Base-by-base conservation (phyloP, 2,329 filamentous ascomycete species). In the Polytolypa hystricis region DNA sequence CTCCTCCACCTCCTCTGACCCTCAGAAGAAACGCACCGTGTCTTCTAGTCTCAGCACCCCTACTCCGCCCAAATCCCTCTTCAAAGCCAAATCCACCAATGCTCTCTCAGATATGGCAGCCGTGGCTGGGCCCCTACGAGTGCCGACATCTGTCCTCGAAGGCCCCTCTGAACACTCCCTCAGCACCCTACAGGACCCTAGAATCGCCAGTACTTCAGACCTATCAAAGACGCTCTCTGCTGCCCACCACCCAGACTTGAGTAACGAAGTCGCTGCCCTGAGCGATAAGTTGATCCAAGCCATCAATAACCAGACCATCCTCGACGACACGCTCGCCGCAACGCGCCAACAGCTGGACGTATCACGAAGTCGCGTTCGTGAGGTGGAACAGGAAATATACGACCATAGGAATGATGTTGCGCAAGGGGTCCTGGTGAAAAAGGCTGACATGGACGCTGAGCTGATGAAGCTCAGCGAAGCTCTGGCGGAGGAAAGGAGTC, bases 201-300 rank as follows among this genome's bases (percentile, higher is more conserved):
- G 64, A 37, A 54, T 59, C 29, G 47, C 53, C 10, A 54, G 52
- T 43, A 50, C 45, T 14, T 46, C 53, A 17, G 59, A 64, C 42
- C 47, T 58, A 20, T 58, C 58, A 32, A 47, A 55, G 35, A 51
- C 56, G 5, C 46, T 49, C 11, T 57, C 59, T 17, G 51, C 41
- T 7, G 51, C 56, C 5, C 62, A 61, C 44, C 71, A 77, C 47
- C 73, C 73, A 14, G 76, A 80, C 48, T 54, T 80, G 29, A 79
- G 72, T 54, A 69, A 70, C 46, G 91, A 96, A 61, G 84, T 98
- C 18, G 84, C 89, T 5, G 78, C 84, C 5, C 69, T 98, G 20
- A 96, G 86, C 62, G 89, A 86, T 33, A 98, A 98, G 60, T 77
- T 98, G 44, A 89, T 98, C 50, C 89, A 91, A 54, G 89, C 91